Conservation (phyloP, 2,329 filamentous ascomycete genomes). For the Teratosphaeria nubilosa region DNA sequence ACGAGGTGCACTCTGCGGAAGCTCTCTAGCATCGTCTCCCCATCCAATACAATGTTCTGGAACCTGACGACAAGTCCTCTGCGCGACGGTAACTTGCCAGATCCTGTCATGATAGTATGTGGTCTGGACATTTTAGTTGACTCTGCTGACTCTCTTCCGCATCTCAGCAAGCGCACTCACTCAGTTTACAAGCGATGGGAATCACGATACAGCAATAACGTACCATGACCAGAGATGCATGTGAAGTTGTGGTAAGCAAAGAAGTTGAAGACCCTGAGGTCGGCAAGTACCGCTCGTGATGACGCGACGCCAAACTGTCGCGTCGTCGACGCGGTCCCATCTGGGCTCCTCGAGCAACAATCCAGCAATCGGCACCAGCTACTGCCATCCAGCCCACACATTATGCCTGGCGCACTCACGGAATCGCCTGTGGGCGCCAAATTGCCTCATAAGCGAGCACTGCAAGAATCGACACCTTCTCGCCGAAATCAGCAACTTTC, state of each 20-base stretch:
- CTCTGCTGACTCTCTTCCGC: neutral
- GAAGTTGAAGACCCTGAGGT: neutral
- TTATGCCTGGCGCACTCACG: slow-evolving; percentile 25
- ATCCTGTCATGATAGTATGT: neutral
- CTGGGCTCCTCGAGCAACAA: neutral
- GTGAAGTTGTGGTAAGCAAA: neutral
- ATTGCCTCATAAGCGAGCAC: slow-evolving; percentile 36
- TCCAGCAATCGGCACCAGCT: neutral
- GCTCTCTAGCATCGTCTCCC: too few relatives aligned
- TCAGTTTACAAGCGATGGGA: too few relatives aligned
- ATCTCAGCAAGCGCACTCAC: neutral
- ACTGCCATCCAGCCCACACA: neutral
- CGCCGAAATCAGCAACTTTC: slow-evolving; percentile 37
- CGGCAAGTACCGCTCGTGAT: neutral
- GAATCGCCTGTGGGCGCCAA: slow-evolving; percentile 14
- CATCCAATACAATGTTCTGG: too few relatives aligned
- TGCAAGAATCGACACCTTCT: slow-evolving; percentile 36
- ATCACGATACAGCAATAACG: too few relatives aligned
- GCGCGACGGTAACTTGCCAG: neutral
- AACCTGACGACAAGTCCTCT: neutral
- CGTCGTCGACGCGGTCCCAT: neutral
- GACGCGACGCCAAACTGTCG: neutral
- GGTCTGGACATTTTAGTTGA: neutral
- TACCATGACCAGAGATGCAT: neutral
- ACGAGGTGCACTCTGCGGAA: too few relatives aligned